Base-by-base conservation (phyloP, 495 filamentous ascomycete species). In the Jackrogersella multiformis region DNA sequence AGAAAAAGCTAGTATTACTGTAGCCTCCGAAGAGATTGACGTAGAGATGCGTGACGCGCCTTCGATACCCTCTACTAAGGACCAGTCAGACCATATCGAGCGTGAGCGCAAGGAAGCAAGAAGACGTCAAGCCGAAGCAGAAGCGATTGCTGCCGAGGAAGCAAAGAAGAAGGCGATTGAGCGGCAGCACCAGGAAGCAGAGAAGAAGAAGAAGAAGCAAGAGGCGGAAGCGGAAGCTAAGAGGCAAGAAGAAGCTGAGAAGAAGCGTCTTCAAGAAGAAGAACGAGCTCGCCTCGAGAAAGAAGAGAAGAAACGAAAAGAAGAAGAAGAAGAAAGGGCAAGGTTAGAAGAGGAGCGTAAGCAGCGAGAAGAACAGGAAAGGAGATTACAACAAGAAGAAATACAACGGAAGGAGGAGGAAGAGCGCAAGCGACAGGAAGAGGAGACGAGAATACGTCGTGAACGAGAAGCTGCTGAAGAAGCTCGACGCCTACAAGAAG, bases 11-110 rank as follows among this genome's bases (percentile, higher is more conserved):
- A 84, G 80, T 32, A 78, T 83, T 34, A 77, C 74, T 34, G 80
- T 83, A 15, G 81, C 82, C 45, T 79, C 79, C 1, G 81, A 83
- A 30, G 81, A 84, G 21, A 61, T 65, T 9, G 80, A 84, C 46
- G 60, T 82, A 4, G 80, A 83, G 13, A 84, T 84, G 80, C 71
- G 66, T 1, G 81, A 84, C 54, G 80, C 77, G 6, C 70, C 74
- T 18, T 68, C 72, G 15, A n/a, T 26, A 1, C 62, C 53, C 12
- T 71, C 73, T 6, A 45, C 62, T 15, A 69, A 71, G 13, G 78
- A 83, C 12, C 68, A 74, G 10, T 82, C 82, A 46, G 74, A 75
- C 15, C 74, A 81, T 36, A 39, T 56, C 9, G 81, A 81, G 16
- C 79, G 77, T 53, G 76, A 80, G 51, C 76, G 73, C 24, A 74